Evolutionary conservation across 345 rosid genomes (phyloP).

Genomic region (Raphanus sativus): DNA sequence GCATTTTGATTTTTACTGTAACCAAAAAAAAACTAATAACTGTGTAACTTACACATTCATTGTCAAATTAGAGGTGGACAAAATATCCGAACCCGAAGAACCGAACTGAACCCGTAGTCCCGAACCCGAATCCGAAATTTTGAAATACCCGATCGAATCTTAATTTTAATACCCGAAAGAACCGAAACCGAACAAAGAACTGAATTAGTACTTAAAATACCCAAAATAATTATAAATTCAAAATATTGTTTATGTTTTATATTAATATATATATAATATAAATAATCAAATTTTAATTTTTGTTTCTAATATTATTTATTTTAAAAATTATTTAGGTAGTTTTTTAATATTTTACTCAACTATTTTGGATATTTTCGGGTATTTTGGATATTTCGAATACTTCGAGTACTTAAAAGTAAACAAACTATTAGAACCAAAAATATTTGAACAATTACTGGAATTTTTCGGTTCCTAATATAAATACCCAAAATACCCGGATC

Average conservation of each 20-base stretch:
- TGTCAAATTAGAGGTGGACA: background rate
- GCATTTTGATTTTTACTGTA: background rate
- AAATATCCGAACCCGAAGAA: background rate
- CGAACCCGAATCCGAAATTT: background rate
- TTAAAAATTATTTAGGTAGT: background rate
- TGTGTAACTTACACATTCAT: background rate
- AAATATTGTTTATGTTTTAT: background rate
- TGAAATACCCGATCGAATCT: background rate
- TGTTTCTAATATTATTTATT: background rate
- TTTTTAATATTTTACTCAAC: background rate
- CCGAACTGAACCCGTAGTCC: background rate
- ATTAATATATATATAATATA: background rate
- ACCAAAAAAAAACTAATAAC: background rate
- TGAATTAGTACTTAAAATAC: background rate
- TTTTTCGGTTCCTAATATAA: background rate
- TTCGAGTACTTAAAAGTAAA: background rate
- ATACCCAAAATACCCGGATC: background rate
- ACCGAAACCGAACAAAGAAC: background rate
- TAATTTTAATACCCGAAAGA: background rate
- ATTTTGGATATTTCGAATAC: background rate
- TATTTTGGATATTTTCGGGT: background rate
- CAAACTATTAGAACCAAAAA: background rate
- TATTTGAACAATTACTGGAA: background rate
- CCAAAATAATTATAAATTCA: background rate
- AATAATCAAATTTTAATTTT: background rate